These are phyloP conservation scores for Xylaria sp. DNA, from an alignment of 2,329 filamentous ascomycete genomes.

Conservation along the genomic window DNA sequence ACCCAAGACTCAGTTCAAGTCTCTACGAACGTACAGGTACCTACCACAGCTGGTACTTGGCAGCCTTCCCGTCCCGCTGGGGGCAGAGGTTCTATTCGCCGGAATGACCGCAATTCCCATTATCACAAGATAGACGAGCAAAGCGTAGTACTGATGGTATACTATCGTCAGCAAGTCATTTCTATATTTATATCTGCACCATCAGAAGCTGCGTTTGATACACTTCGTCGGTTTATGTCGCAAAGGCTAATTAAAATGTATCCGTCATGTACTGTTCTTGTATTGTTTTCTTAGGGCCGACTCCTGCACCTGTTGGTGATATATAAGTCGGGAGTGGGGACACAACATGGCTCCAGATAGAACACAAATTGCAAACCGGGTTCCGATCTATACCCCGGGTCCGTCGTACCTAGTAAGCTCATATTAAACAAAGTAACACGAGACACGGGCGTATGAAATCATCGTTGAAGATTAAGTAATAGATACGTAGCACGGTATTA, in stretches of 20 bases:
- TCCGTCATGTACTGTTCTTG: neutral
- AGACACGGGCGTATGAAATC: neutral
- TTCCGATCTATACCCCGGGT: neutral
- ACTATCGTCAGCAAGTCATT: neutral
- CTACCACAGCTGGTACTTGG: slow-evolving; percentile 1
- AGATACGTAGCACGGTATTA: neutral
- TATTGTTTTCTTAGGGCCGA: neutral
- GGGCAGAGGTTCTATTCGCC: neutral
- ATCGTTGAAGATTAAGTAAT: neutral
- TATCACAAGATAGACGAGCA: neutral
- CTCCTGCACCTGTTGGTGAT: slow-evolving; percentile 5
- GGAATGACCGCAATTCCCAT: neutral
- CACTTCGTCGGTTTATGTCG: neutral
- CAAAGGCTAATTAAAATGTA: neutral
- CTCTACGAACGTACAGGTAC: slow-evolving; percentile 13
- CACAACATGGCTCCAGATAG: neutral
- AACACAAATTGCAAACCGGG: neutral
- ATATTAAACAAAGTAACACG: neutral
- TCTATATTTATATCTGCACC: neutral
- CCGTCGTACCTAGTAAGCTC: neutral
- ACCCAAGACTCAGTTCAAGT: slow-evolving; percentile 29
- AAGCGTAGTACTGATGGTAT: neutral
- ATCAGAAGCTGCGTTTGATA: neutral
- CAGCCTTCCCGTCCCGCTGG: slow-evolving; percentile 1
- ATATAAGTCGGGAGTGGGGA: slow-evolving; percentile 3